Conservation (phyloP, 306 rosid species). For the Vachellia pachyceras region DNA sequence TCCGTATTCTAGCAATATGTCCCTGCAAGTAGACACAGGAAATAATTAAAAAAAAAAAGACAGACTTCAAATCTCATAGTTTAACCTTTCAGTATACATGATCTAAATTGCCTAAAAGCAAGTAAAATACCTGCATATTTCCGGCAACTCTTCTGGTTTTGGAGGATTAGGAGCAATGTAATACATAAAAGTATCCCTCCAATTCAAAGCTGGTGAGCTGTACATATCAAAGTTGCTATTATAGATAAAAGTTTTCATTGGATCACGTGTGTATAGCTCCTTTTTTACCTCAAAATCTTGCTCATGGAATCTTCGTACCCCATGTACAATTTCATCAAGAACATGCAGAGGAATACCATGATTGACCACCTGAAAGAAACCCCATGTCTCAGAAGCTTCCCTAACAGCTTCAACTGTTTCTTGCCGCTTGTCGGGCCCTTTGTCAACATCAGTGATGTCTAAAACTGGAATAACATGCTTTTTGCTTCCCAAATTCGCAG, state of each 20-base stretch:
- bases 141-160: constrained; percentile 42
- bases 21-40: constrained; percentile 26
- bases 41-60: too few species aligned
- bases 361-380: constrained; percentile 58
- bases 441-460: background rate
- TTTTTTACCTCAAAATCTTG: constrained; percentile 49
- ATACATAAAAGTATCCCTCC: constrained; percentile 43
- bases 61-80: too few species aligned
- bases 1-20: constrained; percentile 45
- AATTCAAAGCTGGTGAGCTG: constrained; percentile 42
- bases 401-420: constrained; percentile 23
- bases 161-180: constrained; percentile 39
- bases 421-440: background rate
- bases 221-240: constrained; percentile 50
- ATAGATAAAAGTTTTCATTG: constrained; percentile 22
- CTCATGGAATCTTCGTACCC: constrained; percentile 48
- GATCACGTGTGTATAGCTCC: constrained; percentile 40
- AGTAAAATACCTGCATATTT: constrained; percentile 40
- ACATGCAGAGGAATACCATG: constrained; percentile 46
- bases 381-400: constrained; percentile 52
- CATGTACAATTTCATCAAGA: constrained; percentile 44
- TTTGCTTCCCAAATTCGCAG: constrained; percentile 13
- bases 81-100: background rate
- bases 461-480: constrained; percentile 9
- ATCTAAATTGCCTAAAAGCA: background rate